Percentiles rank a stretch among this genome's conserved stretches.
phyloP scores from a whole-genome alignment of 1,284 basidiomycete genomes.

The Coniferiporia weirii region DNA sequence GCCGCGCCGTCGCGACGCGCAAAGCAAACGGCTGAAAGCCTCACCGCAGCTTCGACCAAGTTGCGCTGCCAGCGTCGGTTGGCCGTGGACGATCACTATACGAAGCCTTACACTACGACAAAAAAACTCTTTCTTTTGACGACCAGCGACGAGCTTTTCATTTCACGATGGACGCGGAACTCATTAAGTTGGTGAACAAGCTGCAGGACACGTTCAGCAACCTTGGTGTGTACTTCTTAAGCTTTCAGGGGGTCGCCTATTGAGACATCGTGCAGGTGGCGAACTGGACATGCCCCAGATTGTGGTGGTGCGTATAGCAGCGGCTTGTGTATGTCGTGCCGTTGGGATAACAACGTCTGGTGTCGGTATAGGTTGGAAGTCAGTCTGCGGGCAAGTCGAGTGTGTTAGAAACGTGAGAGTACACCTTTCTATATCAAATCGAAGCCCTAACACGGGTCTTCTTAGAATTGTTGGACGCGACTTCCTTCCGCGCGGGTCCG shows the following conservation, averaged over 20 bases:
- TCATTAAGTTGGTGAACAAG: conserved; percentile 94
- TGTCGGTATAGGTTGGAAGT: conserved; percentile 61
- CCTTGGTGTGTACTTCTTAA: conserved; percentile 49
- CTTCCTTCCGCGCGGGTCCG: conserved; percentile 90
- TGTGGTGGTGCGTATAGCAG: conserved; percentile 51
- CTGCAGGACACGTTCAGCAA: conserved; percentile 88
- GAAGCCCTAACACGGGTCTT: not conserved
- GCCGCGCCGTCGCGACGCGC: conserved; percentile 12
- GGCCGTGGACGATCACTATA: too few relatives aligned
- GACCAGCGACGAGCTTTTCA: conserved; percentile 4
- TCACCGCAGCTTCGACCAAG: too few relatives aligned
- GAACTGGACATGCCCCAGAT: conserved; percentile 85
- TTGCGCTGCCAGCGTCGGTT: too few relatives aligned
- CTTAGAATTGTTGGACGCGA: conserved; percentile 88
- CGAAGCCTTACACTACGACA: not conserved
- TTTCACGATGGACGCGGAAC: conserved; percentile 67
- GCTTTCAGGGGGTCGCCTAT: conserved; percentile 9
- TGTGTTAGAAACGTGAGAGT: conserved; percentile 75
- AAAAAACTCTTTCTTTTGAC: not conserved
- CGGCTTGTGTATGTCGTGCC: not conserved
- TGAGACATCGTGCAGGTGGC: conserved; percentile 46
- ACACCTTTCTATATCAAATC: not conserved
- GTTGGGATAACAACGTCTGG: not conserved
- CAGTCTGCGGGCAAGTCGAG: conserved; percentile 85
- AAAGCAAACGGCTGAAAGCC: not conserved